Conservation (phyloP, 345 rosid species). For the Pelargonium nanum region DNA sequence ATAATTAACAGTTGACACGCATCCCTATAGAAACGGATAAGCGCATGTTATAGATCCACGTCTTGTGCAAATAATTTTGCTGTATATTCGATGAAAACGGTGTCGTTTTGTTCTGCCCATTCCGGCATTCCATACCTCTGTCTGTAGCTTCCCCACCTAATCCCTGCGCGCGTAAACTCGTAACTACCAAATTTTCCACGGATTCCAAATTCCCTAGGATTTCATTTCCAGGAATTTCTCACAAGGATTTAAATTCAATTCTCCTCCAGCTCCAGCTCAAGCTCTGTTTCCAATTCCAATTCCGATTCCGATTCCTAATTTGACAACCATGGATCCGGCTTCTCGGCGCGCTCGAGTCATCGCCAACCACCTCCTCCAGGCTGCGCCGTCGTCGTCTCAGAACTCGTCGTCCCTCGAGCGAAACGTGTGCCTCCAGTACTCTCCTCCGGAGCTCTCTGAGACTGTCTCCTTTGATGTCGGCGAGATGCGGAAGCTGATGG, state of each 20-base stretch:
- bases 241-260: too few species aligned
- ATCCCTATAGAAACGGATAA: background rate
- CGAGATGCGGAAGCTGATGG: slow-evolving; percentile 62
- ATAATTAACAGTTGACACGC: background rate
- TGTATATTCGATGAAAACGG: too few species aligned
- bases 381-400: slow-evolving; percentile 9
- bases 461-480: slow-evolving; percentile 34
- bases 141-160: too few species aligned
- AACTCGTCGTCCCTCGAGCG: slow-evolving; percentile 19
- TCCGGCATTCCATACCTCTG: too few species aligned
- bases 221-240: too few species aligned
- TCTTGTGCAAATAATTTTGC: too few species aligned
- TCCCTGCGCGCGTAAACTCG: too few species aligned
- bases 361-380: slow-evolving; percentile 41
- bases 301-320: background rate
- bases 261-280: too few species aligned
- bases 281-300: background rate
- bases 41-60: background rate
- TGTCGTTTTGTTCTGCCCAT: too few species aligned
- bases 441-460: slow-evolving; percentile 62
- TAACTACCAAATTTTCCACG: too few species aligned
- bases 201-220: too few species aligned
- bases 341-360: slow-evolving; percentile 41
- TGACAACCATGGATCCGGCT: slow-evolving; percentile 38
- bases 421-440: slow-evolving; percentile 45